Evolutionary conservation across 345 rosid genomes (phyloP), one percentile per base, ranked within the genome.

Genomic region (Populus tremula): DNA sequence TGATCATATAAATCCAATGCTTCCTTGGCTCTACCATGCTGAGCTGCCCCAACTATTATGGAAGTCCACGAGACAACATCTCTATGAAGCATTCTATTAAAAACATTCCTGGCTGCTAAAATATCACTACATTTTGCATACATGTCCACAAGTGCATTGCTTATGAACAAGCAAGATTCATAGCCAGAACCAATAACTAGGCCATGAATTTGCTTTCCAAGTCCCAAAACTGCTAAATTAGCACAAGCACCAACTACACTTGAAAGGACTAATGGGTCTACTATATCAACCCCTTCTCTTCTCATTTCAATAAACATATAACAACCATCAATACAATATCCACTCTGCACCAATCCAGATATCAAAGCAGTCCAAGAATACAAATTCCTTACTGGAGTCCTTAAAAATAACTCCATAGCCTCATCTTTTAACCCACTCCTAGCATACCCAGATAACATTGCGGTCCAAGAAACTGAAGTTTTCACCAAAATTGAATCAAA

Each of bases 1-100:
- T 86, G 84, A 79, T 90, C 89, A 75, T 89, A 93, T 72, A 89
- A 82, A 27, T 79, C 81, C 76, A 93, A 79, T 33, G 96, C 91
- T 80, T 87, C 89, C 85, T 79, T 75, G 41, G 91, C 97, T 64
- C 6, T 85, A 16, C 97, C 97, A 36, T 93, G 96, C 84, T 93
- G 94, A 77, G 97, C 96, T 74, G 86, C 87, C 47, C 96, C 96
- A 70, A 93, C 92, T 45, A 93, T 90, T 18, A 91, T 85, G 1
- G 94, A 91, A 61, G 97, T 93, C 94, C 94, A 93, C 3, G 97
- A 89, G 78, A 93, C 93, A 18, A 93, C 92, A 86, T 91, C 96
- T 83, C 82, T 87, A 69, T 61, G 69, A 2, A 53, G 67, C 92
- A 93, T 86, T 63, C 79, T 75, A 70, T 80, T 66, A 66, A 93